Percentiles rank a stretch among this genome's conserved stretches.
Conservation (phyloP, 306 rosid genomes). For the Ochetophila trinervis region DNA sequence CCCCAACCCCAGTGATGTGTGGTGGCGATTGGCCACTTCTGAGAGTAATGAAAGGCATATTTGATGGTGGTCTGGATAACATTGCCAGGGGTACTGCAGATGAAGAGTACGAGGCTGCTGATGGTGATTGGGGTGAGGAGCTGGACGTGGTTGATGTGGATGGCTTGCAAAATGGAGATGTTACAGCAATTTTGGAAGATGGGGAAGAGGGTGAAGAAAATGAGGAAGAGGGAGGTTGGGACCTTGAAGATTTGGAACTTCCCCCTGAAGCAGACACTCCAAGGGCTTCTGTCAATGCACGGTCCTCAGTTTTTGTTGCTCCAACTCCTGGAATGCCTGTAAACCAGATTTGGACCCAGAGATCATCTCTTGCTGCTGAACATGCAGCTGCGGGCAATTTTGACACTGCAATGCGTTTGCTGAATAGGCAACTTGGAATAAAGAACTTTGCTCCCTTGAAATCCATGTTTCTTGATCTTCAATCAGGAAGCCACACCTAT, state of each 20-base stretch:
- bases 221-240: slow-evolving; percentile 91
- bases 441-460: slow-evolving; percentile 71
- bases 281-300: slow-evolving; percentile 51
- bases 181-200: slow-evolving; percentile 51
- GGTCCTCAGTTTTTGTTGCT: slow-evolving; percentile 59
- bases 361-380: slow-evolving; percentile 91
- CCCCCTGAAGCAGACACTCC: slow-evolving; percentile 86
- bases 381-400: slow-evolving; percentile 94
- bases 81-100: slow-evolving; percentile 42
- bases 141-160: slow-evolving; percentile 68
- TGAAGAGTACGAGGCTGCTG: slow-evolving; percentile 72
- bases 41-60: slow-evolving; percentile 74
- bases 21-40: slow-evolving; percentile 98
- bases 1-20: slow-evolving; percentile 67
- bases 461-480: slow-evolving; percentile 76
- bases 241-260: slow-evolving; percentile 81
- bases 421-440: slow-evolving; percentile 85
- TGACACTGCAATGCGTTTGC: slow-evolving; percentile 87
- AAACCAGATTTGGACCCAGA: slow-evolving; percentile 86
- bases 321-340: slow-evolving; percentile 94
- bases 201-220: slow-evolving; percentile 64
- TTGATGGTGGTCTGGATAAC: slow-evolving; percentile 75
- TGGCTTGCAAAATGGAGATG: slow-evolving; percentile 65
- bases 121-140: slow-evolving; percentile 78
- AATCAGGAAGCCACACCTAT: slow-evolving; percentile 70